Base-by-base conservation (phyloP, 768 basidiomycete species). In the Cytidiella melzeri region DNA sequence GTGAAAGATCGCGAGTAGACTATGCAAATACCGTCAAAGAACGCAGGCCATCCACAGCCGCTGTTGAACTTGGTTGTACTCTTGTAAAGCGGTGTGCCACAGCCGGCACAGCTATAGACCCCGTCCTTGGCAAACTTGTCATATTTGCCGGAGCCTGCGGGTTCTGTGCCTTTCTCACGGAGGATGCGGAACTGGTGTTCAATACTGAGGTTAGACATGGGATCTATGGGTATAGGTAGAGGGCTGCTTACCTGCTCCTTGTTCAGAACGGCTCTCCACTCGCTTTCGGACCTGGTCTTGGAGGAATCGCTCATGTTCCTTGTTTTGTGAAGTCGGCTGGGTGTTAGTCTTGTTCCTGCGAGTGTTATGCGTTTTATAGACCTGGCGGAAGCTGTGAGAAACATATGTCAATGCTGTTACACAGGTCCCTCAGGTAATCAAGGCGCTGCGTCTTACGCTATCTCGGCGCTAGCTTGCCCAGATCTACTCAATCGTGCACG, bases 41-140 rank as follows among this genome's bases (percentile, higher is more conserved):
- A 97, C 1, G 93, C 91, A n/a, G 94, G 93, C 93, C 93, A 97
- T 20, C 93, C 93, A 60, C 91, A 95, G 6, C 92, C 91, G 51
- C 89, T 92, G 58, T 86, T 76, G 68, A 95, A 96, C 69, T 96
- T 96, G 55, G 91, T 92, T 23, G 73, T 73, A 60, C 87, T 89
- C 73, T 84, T 89, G 73, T 95, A 96, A 43, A 96, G 69, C 1
- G 92, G 84, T 2, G 89, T 81, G 28, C 73, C 74, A 65, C 92
- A 95, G 6, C 78, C 93, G 7, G 81, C 84, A 61, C 92, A 94
- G 39, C 68, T 58, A 62, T 93, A 95, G 1, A 83, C 73, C 7
- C 93, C 93, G 24, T 76, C 61, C 3, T 71, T 78, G 20, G 64
- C 64, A 65, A 79, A 75, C 48, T 92, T 75, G 54, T 94, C 80